Percentiles rank a stretch among this genome's conserved stretches.
Evolutionary conservation across 2,329 filamentous ascomycete species (phyloP).

Genomic region (Fusarium sp.): DNA sequence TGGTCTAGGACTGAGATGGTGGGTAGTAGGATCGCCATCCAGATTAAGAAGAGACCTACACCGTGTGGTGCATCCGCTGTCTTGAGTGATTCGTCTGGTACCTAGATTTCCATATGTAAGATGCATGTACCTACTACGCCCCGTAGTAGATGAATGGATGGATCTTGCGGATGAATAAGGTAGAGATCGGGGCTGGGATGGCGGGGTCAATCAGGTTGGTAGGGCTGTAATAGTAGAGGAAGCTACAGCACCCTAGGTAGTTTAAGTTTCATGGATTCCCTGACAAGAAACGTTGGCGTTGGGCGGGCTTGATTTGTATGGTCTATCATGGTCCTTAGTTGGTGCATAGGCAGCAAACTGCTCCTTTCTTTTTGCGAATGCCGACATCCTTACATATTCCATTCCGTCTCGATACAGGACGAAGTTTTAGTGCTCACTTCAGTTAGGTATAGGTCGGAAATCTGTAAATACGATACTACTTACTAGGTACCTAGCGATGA

Average conservation of each 20-base stretch:
- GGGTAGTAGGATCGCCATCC: slow-evolving; percentile 28
- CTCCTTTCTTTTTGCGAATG: too few relatives aligned
- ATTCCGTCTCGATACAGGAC: slow-evolving; percentile 22
- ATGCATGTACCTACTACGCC: not conserved
- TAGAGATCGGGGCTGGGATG: slow-evolving; percentile 10
- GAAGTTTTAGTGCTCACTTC: too few relatives aligned
- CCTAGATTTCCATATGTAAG: not conserved
- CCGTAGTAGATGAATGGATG: not conserved
- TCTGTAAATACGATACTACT: too few relatives aligned
- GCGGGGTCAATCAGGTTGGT: slow-evolving; percentile 13
- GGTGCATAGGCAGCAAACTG: not conserved
- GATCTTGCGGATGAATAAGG: slow-evolving; percentile 11
- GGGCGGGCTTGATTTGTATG: not conserved
- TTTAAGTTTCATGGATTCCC: not conserved
- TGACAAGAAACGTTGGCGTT: slow-evolving; percentile 7
- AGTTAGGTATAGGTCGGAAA: too few relatives aligned
- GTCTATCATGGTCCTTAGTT: slow-evolving; percentile 1
- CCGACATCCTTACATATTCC: slow-evolving; percentile 1
- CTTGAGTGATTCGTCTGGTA: slow-evolving; percentile 1
- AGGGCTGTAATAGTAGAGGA: not conserved
- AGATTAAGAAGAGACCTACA: slow-evolving; percentile 16
- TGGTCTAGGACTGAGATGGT: slow-evolving; percentile 10
- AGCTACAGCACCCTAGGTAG: slow-evolving; percentile 5
- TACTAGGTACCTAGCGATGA: slow-evolving; percentile 9
- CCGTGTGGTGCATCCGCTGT: slow-evolving; percentile 9